Evolutionary conservation across 2,329 filamentous ascomycete genomes (phyloP), one percentile per base, ranked within the genome.

Genomic region (Penicillium decumbens): DNA sequence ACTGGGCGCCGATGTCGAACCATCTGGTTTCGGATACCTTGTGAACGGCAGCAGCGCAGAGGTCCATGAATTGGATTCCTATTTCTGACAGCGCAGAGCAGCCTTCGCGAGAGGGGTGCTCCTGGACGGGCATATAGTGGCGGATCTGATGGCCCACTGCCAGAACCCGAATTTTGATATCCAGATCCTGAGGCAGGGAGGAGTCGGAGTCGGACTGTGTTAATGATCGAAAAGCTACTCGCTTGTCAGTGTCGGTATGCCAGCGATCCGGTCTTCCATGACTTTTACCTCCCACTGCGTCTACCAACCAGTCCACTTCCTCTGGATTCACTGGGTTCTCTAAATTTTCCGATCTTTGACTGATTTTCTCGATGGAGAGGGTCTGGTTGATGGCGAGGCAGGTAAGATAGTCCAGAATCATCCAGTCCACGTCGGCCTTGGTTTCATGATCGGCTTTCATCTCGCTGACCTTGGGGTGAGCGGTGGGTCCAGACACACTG

Each of bases 341-440:
- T 10, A 8, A 5, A 20, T 20, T 9, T 3, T 45, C 28, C 24
- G 25, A 20, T 29, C 37, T 29, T 38, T 24, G 6, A 24, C 41
- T 40, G 56, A 35, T 35, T 43, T 47, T 46, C 39, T 54, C 41
- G 49, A 70, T 66, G 24, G 67, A 63, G 29, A 80, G 61, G 4
- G 77, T 65, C 33, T 66, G 62, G 18, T 71, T 62, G 37, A 72
- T 75, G 6, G 76, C 70, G 40, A 74, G 71, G 66, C 73, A 76
- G 35, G 76, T 58, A 3, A 81, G 62, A 55, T 80, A 82, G 59
- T 83, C 80, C n/a, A 81, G 66, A 38, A 81, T 80, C 62, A 80
- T 74, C 30, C 74, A 60, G 54, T 83, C 76, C 12, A 80, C 74
- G 15, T 80, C 76, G 20, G 72, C 60, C 35, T 73, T 71, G 4